Evolutionary conservation across 495 filamentous ascomycete genomes (phyloP), one percentile per base, ranked within the genome.

Genomic region (Aspergillus bertholletiae): DNA sequence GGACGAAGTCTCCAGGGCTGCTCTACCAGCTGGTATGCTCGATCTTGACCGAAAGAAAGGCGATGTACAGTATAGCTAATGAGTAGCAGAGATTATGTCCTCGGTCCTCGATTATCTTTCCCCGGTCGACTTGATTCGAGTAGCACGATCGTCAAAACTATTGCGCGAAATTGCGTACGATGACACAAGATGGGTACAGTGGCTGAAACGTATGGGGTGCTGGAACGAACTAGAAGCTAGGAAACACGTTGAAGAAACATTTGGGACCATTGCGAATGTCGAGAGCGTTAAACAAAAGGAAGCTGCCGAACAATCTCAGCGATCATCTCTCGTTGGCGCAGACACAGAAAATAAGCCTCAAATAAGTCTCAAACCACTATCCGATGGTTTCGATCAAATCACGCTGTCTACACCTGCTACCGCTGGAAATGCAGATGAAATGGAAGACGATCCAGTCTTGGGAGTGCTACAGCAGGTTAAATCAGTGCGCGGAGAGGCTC

Each of bases 141-240:
- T 89, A 66, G 94, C 94, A n/a, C 85, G 87, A 26, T 87, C 88
- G 26, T 97, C 91, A 50, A 87, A 84, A 68, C 88, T 91, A 43
- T 84, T 96, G 80, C 88, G 87, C 59, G 94, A 99, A 70, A 99
- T 99, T 92, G 95, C 95, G 11, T 97, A 97, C 74, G 95, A 99
- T 77, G 94, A 99, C 68, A 88, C 90, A 18, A 82, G 93, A 74
- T 99, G 94, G 94, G 87, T 97, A 44, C 84, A 88, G 51, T 81
- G 84, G 55, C 72, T 99, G 28, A 84, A 87, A 62, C 79, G 77
- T 26, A 96, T 99, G 82, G 90, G 87, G 6, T 87, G 89, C 60
- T 99, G 95, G 95, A 88, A 93, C 64, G 95, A 99, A 65, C 66
- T 72, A 5, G 94, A 96, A 64, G 94, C 94, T 0, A 80, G 93